Evolutionary conservation across 2,329 filamentous ascomycete genomes (phyloP).

Genomic region (Didymellaceae sp.): DNA sequence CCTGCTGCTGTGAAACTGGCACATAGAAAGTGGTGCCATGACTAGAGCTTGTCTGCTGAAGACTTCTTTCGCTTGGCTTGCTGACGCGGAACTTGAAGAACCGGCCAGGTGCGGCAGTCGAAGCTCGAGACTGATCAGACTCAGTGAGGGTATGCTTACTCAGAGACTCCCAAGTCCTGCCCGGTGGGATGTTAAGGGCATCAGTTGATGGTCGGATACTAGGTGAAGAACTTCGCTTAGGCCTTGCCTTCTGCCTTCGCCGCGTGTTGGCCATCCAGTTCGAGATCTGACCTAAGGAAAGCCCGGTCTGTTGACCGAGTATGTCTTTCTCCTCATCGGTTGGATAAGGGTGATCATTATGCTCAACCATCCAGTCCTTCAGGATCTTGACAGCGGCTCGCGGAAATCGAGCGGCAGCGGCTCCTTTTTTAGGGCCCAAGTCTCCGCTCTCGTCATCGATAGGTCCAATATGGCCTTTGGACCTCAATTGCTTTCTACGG

Average conservation of each 20-base stretch:
- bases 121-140: constrained; percentile 7
- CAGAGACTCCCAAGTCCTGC: constrained; percentile 59
- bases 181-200: constrained; percentile 76
- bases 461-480: constrained; percentile 44
- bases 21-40: constrained; percentile 4
- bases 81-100: constrained; percentile 33
- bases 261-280: constrained; percentile 94
- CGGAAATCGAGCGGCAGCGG: constrained; percentile 65
- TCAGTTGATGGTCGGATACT: constrained; percentile 66
- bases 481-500: constrained; percentile 48
- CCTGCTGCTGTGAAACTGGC: constrained; percentile 26
- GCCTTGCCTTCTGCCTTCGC: constrained; percentile 77
- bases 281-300: constrained; percentile 82
- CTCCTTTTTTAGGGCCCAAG: constrained; percentile 40
- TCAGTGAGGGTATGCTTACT: constrained; percentile 38
- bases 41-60: constrained; percentile 1
- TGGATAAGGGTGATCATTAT: constrained; percentile 84
- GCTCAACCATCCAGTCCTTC: constrained; percentile 83
- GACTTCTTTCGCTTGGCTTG: constrained; percentile 5
- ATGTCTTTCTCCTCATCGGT: constrained; percentile 85
- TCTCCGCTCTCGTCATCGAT: constrained; percentile 43
- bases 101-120: constrained; percentile 18
- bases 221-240: constrained; percentile 72
- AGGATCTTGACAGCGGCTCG: constrained; percentile 79
- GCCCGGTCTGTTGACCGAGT: constrained; percentile 77